These are phyloP conservation scores for Cladosporium sp. DNA, from an alignment of 2,329 filamentous ascomycete genomes.

Conservation along the genomic window DNA sequence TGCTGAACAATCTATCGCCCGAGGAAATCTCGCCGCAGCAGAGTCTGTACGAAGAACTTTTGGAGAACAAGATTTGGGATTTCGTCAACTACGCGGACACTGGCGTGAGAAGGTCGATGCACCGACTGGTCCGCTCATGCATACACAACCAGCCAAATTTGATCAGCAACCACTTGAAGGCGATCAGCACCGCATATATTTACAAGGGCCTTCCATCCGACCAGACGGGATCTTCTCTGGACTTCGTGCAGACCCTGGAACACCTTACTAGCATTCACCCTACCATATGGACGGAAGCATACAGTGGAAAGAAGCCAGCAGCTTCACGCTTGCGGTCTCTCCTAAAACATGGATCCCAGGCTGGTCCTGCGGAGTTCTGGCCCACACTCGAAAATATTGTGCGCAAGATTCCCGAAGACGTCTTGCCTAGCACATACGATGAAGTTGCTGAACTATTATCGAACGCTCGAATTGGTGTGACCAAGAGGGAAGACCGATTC, in stretches of 20 bases:
- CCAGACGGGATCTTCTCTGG: slow-evolving; percentile 73
- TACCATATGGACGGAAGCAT: slow-evolving; percentile 71
- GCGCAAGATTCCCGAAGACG: slow-evolving; percentile 54
- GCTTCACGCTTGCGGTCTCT: slow-evolving; percentile 67
- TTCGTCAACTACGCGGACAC: slow-evolving; percentile 59
- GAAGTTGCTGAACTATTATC: slow-evolving; percentile 64
- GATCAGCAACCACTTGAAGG: slow-evolving; percentile 47
- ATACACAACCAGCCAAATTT: slow-evolving; percentile 50
- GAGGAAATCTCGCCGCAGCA: slow-evolving; percentile 63
- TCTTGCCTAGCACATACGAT: slow-evolving; percentile 57
- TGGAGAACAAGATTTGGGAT: slow-evolving; percentile 66
- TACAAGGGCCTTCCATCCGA: slow-evolving; percentile 71
- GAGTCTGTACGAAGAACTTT: slow-evolving; percentile 64
- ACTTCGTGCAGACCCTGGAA: slow-evolving; percentile 68
- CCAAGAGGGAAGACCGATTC: slow-evolving; percentile 70
- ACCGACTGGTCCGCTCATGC: slow-evolving; percentile 56
- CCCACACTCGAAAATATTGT: slow-evolving; percentile 65
- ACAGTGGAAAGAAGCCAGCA: slow-evolving; percentile 59
- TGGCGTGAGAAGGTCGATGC: slow-evolving; percentile 60
- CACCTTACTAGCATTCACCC: slow-evolving; percentile 66
- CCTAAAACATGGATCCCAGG: slow-evolving; percentile 80
- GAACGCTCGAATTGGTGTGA: slow-evolving; percentile 71
- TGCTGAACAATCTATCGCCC: slow-evolving; percentile 49
- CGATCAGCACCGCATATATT: slow-evolving; percentile 69
- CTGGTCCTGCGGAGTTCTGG: slow-evolving; percentile 75